Base-by-base conservation (phyloP, 2,329 filamentous ascomycete genomes). In the Zasmidium cellare region DNA sequence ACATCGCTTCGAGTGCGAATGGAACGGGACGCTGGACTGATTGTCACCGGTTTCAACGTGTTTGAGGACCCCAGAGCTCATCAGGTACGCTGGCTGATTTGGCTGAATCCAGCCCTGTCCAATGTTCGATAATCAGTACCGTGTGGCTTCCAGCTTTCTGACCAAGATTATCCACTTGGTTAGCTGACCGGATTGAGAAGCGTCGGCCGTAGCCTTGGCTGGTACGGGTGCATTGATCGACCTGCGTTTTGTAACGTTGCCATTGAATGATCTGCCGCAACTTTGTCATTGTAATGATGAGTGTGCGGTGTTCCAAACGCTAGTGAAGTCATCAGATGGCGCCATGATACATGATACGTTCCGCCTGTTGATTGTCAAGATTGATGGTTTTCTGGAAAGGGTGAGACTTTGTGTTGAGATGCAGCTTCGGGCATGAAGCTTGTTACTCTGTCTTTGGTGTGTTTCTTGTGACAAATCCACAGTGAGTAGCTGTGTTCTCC, bases 391-490 rank as follows among this genome's bases (percentile, higher is more conserved):
- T 31, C 22, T 28, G 47, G 28, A 50, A 24, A 16, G 31, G 9
- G 18, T 50, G 47, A 25, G 20, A 50, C 23, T 12, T 28, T 18
- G 3, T 18, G 47, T 50, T 28, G 47, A 28, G 47, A 50, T 50
- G 47, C 47, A 50, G 47, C 18, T 19, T 19, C 47, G 23, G 47
- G 47, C 12, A 50, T 50, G 47, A 50, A 50, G 24, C 19, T n/a
- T 31, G 47, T 14, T 28, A 11, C 20, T n/a, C n/a, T n/a, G n/a
- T n/a, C n/a, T n/a, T n/a, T n/a, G n/a, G 6, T 50, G 9, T 28
- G 6, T 19, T 28, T n/a, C 47, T 50, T 6, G 35, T 16, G 3
- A 18, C n/a, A 41, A 18, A n/a, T n/a, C 35, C 35, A 41, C 35
- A 3, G 35, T 41, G 35, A 41, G 7, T 14, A n/a, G 16, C 7